Evolutionary conservation across 1,284 basidiomycete genomes (phyloP).

Genomic region (Ganoderma leucocontextum): DNA sequence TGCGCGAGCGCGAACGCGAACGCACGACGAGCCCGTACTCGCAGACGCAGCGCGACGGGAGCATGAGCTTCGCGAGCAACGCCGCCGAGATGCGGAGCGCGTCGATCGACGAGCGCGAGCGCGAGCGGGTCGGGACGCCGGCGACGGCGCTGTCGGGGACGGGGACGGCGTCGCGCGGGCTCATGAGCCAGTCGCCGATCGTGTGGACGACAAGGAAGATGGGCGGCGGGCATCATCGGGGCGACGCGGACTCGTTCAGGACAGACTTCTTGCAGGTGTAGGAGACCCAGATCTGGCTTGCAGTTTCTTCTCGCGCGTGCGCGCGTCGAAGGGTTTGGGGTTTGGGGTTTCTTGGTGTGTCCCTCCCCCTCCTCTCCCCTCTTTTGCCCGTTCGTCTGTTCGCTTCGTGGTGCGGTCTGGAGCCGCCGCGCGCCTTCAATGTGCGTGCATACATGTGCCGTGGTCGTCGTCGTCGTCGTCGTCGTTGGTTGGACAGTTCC

Average conservation of each 20-base stretch:
- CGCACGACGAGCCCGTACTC: conserved; percentile 8
- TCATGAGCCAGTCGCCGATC: conserved; percentile 30
- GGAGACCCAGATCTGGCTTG: no score
- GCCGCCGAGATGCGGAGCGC: conserved; percentile 15
- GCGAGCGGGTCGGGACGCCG: conserved; percentile 17
- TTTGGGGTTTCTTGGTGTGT: no score
- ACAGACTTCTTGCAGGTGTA: conserved; percentile 40
- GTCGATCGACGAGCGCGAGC: conserved; percentile 14
- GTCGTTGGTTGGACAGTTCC: no score
- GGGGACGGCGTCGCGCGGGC: conserved; percentile 9
- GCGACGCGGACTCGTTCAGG: conserved; percentile 39
- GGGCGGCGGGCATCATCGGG: conserved; percentile 22
- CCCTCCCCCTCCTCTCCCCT: no score
- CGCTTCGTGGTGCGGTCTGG: no score
- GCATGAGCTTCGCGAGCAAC: conserved; percentile 14
- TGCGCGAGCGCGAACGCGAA: neutral
- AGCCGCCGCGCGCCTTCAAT: no score
- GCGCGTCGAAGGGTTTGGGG: no score
- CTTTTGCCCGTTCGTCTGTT: no score
- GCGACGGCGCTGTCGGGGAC: neutral
- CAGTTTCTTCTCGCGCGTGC: no score
- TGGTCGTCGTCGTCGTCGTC: no score
- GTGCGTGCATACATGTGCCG: no score
- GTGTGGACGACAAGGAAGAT: conserved; percentile 28
- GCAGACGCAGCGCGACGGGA: neutral